A percentile compares a stretch with the other conserved stretches of the same genome.
These are phyloP conservation scores for Orbilia oligospora DNA, from an alignment of 2,329 filamentous ascomycete species.

Conservation along the genomic window DNA sequence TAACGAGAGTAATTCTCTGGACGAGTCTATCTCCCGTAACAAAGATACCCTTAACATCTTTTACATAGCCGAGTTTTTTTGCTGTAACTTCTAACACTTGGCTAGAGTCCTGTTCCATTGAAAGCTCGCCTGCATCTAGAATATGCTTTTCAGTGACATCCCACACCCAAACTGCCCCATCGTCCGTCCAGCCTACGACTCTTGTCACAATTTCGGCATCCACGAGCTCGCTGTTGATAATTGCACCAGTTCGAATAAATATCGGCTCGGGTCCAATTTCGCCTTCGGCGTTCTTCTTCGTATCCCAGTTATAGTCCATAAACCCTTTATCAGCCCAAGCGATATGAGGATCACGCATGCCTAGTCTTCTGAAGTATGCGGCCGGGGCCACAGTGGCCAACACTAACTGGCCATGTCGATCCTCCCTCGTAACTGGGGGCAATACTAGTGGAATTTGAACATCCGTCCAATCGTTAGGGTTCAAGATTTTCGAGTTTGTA, in stretches of 20 bases:
- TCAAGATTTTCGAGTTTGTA: constrained; percentile 12
- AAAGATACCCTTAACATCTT: constrained; percentile 46
- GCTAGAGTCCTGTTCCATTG: background rate
- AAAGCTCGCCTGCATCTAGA: constrained; percentile 22
- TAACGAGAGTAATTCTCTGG: constrained; percentile 39
- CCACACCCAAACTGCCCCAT: constrained; percentile 53
- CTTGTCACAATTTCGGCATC: constrained; percentile 49
- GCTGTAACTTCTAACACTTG: constrained; percentile 25
- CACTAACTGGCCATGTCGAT: constrained; percentile 19
- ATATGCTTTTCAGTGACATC: constrained; percentile 51
- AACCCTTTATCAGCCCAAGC: constrained; percentile 47
- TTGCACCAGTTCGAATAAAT: constrained; percentile 40
- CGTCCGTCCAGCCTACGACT: constrained; percentile 37
- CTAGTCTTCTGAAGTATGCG: constrained; percentile 36
- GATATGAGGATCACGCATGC: constrained; percentile 49
- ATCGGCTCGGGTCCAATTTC: background rate
- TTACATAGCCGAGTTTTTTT: constrained; percentile 43
- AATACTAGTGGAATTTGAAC: constrained; percentile 26
- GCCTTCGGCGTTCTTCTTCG: background rate
- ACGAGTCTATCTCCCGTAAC: constrained; percentile 41
- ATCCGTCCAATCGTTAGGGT: constrained; percentile 32
- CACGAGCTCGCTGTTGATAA: constrained; percentile 25
- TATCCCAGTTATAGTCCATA: constrained; percentile 25
- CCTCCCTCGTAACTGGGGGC: constrained; percentile 5
- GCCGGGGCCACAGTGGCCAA: constrained; percentile 40